These are phyloP conservation scores for Pestalotiopsis sp. DNA, from an alignment of 2,329 filamentous ascomycete species.

Conservation along the genomic window DNA sequence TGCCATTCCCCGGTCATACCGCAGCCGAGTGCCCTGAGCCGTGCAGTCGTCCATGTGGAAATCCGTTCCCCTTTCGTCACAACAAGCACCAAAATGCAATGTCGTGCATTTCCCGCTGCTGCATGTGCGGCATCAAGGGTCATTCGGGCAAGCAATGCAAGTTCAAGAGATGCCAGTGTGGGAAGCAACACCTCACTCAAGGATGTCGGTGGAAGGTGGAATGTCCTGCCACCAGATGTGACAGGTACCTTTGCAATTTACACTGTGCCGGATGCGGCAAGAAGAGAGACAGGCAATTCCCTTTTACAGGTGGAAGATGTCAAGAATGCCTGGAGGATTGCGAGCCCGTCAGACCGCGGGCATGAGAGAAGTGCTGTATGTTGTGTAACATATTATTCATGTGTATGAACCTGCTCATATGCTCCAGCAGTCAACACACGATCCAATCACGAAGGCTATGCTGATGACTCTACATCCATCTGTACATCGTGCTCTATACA, in stretches of 20 bases:
- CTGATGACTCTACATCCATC: too few species aligned
- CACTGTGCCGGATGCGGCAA: slow-evolving; percentile 39
- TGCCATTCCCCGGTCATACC: slow-evolving; percentile 39
- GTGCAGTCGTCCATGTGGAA: slow-evolving; percentile 37
- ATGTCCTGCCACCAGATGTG: slow-evolving; percentile 33
- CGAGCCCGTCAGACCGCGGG: slow-evolving; percentile 14
- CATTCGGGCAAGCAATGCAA: slow-evolving; percentile 39
- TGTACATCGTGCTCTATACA: too few species aligned
- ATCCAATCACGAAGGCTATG: too few species aligned
- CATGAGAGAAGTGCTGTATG: not conserved
- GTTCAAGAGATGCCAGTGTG: slow-evolving; percentile 37
- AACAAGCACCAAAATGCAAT: slow-evolving; percentile 38
- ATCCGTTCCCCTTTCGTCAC: slow-evolving; percentile 22
- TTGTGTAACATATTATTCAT: too few species aligned
- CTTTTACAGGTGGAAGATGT: slow-evolving; percentile 34
- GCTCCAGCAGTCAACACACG: too few species aligned
- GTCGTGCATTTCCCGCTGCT: slow-evolving; percentile 38
- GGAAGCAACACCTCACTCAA: slow-evolving; percentile 38
- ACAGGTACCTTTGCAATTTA: slow-evolving; percentile 35
- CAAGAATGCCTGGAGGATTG: slow-evolving; percentile 28
- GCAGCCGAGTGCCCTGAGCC: slow-evolving; percentile 32
- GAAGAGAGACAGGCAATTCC: slow-evolving; percentile 22
- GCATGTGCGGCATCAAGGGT: slow-evolving; percentile 42
- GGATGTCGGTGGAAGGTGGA: slow-evolving; percentile 42
- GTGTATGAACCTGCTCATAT: too few species aligned